Base-by-base conservation (phyloP, 495 filamentous ascomycete species). In the Xanthoparmelia taractica region DNA sequence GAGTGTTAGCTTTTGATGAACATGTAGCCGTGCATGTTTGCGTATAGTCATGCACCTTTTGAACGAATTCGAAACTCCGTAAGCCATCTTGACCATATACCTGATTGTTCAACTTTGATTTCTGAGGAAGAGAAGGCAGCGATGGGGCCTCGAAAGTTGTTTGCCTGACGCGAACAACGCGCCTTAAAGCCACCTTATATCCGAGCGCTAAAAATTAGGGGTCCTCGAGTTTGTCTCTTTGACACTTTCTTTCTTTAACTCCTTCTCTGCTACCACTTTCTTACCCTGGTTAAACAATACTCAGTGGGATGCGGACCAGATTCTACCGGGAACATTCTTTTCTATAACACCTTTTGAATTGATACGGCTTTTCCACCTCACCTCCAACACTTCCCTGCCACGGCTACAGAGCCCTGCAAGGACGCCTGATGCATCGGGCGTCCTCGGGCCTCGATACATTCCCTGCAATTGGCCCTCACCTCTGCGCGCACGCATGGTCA, bases 61-160 rank as follows among this genome's bases (percentile, higher is more conserved):
- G 61, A 81, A 82, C 66, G 80, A 82, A 74, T 82, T 82, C 67
- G 80, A 81, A 64, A 82, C 79, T 63, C 78, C 81, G 73, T 78
- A 82, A 73, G 79, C 78, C 80, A 82, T 82, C 68, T 72, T 74
- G 71, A 69, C 17, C 4, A 6, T 72, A 64, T 66, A 68, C 66
- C 54, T 65, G 63, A 33, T 17, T 0, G 6, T 3, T 63, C 8
- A 8, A 20, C 25, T 15, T 47, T 12, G 6, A 20, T 27, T 52
- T 17, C 15, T 23, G 2, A 34, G 29, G 8, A 20, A 17, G 23
- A 41, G 8, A 41, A 25, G 41, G 10, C 31, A n/a, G 15, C 57
- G 31, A 4, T 4, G 27, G 13, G 34, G 61, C 20, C 29, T 34
- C 29, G 31, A 10, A 63, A 52, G 13, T 48, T 63, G 55, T 63